Conservation (phyloP, 495 filamentous ascomycete species). For the Trichoderma virens region DNA sequence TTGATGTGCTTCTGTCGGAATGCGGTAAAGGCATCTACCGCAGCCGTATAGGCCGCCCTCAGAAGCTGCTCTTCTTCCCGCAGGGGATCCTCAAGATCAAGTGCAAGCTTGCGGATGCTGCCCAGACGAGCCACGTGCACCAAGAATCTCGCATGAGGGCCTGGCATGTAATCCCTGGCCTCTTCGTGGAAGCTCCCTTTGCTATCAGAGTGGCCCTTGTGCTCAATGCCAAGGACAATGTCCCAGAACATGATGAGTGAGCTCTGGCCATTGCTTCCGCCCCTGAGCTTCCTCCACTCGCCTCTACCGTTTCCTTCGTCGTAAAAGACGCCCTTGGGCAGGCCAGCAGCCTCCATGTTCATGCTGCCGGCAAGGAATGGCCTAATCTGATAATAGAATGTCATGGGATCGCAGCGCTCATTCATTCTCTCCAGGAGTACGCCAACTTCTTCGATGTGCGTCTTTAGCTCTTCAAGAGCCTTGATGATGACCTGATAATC, state of each 20-base stretch:
- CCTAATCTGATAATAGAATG: slow-evolving; percentile 89
- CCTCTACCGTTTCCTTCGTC: slow-evolving; percentile 63
- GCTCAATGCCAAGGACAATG: slow-evolving; percentile 81
- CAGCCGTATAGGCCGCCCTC: slow-evolving; percentile 66
- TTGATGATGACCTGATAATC: slow-evolving; percentile 53
- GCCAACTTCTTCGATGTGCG: slow-evolving; percentile 64
- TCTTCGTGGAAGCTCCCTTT: slow-evolving; percentile 82
- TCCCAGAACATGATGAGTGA: slow-evolving; percentile 95
- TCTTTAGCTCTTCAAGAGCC: slow-evolving; percentile 56
- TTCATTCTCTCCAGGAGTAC: slow-evolving; percentile 71
- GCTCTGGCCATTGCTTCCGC: slow-evolving; percentile 93
- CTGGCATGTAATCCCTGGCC: slow-evolving; percentile 90
- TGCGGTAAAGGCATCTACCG: slow-evolving; percentile 68
- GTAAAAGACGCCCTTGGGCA: slow-evolving; percentile 81
- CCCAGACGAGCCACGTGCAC: slow-evolving; percentile 62
- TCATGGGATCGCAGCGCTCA: slow-evolving; percentile 83
- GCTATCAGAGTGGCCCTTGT: slow-evolving; percentile 26
- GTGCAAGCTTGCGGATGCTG: slow-evolving; percentile 56
- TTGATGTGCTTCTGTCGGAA: slow-evolving; percentile 86
- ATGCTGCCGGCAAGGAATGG: slow-evolving; percentile 93
- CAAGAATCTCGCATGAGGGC: slow-evolving; percentile 72
- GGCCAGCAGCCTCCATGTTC: slow-evolving; percentile 89
- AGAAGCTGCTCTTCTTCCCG: slow-evolving; percentile 46
- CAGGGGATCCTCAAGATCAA: background rate
- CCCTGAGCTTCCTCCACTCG: slow-evolving; percentile 69